Evolutionary conservation across 2,329 filamentous ascomycete species (phyloP).

Genomic region (Paraconiothyrium sp.): DNA sequence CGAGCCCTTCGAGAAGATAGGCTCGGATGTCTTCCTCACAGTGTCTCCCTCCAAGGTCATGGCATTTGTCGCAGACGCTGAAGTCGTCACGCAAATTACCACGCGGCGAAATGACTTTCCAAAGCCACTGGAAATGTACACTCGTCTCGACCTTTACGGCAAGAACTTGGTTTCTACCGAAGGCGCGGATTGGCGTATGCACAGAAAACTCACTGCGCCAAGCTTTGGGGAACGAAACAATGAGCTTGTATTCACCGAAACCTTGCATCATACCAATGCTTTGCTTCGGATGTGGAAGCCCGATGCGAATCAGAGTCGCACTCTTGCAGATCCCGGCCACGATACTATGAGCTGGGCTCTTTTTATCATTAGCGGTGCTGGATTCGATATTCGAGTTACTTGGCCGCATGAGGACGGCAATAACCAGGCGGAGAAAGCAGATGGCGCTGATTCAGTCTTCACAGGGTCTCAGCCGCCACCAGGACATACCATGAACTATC

Average conservation of each 20-base stretch:
- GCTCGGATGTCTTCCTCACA: constrained; percentile 70
- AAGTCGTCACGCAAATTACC: constrained; percentile 72
- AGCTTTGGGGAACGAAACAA: constrained; percentile 83
- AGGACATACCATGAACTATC: constrained; percentile 68
- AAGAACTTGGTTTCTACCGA: constrained; percentile 77
- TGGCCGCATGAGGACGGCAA: constrained; percentile 68
- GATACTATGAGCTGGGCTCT: constrained; percentile 73
- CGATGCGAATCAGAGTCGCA: constrained; percentile 44
- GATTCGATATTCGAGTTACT: constrained; percentile 69
- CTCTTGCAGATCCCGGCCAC: constrained; percentile 65
- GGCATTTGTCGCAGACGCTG: constrained; percentile 69
- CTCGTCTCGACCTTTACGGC: constrained; percentile 71
- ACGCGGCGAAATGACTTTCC: constrained; percentile 75
- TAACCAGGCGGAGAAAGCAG: constrained; percentile 34
- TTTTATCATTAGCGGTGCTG: constrained; percentile 72
- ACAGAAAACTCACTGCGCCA: constrained; percentile 75
- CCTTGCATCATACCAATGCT: constrained; percentile 66
- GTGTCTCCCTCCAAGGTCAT: constrained; percentile 66
- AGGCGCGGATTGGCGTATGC: constrained; percentile 73
- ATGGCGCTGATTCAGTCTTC: constrained; percentile 40
- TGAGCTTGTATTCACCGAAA: constrained; percentile 70
- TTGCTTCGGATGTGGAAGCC: constrained; percentile 44
- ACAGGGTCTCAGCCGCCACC: constrained; percentile 43
- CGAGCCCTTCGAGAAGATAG: constrained; percentile 66
- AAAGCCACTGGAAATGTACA: constrained; percentile 70